phyloP scores from a whole-genome alignment of 345 rosid species.

The Melaleuca quinquenervia region DNA sequence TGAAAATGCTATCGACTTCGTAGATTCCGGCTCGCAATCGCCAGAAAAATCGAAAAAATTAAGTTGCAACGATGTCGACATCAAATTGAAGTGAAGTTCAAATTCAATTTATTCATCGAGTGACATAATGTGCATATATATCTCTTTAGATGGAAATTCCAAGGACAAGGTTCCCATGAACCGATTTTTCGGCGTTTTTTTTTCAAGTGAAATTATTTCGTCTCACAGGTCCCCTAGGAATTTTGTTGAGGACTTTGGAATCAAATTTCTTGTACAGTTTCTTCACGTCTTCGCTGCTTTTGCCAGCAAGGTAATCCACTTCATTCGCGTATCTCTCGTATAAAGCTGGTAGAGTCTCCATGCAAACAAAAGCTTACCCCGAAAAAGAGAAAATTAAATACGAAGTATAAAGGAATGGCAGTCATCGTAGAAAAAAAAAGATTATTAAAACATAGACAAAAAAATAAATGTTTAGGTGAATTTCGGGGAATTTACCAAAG shows the following conservation, averaged over 20 bases:
- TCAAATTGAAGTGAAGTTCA: background rate
- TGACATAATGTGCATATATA: background rate
- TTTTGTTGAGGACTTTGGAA: conserved; percentile 30
- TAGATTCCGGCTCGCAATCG: background rate
- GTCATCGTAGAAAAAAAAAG: background rate
- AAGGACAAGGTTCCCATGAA: background rate
- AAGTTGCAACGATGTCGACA: background rate
- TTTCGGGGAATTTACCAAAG: conserved; percentile 16
- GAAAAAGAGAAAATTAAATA: background rate
- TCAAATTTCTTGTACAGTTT: conserved; percentile 20
- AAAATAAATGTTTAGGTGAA: background rate
- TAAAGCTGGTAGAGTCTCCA: conserved; percentile 30
- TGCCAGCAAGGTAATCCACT: conserved; percentile 20
- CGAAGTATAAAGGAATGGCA: background rate
- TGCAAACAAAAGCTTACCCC: conserved; percentile 24
- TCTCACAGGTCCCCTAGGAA: conserved; percentile 30
- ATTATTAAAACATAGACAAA: background rate
- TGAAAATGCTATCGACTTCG: background rate
- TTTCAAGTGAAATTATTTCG: conserved; percentile 2
- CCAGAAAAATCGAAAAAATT: background rate
- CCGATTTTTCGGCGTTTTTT: background rate
- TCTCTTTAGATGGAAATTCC: background rate
- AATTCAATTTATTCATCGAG: background rate
- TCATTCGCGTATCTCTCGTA: conserved; percentile 29
- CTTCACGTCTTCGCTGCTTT: conserved; percentile 19